Evolutionary conservation across 495 filamentous ascomycete species (phyloP).

Genomic region (Pseudevernia furfuracea): DNA sequence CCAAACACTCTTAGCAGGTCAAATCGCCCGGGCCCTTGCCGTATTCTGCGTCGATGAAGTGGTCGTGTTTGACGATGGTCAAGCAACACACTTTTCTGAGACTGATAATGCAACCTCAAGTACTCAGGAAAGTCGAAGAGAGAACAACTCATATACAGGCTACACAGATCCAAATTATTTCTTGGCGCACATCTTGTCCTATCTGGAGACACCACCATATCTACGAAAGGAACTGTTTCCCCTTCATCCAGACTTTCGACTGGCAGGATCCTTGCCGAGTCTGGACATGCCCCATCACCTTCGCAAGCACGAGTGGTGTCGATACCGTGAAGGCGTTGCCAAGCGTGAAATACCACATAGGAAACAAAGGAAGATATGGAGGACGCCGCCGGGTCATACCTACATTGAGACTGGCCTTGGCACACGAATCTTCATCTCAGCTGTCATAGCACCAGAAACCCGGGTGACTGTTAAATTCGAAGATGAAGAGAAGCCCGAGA

Average conservation of each 20-base stretch:
- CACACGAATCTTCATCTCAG: conserved; percentile 41
- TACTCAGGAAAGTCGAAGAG: conserved; percentile 35
- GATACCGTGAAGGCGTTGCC: conserved; percentile 65
- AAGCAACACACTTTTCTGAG: conserved; percentile 9
- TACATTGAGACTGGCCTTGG: conserved; percentile 30
- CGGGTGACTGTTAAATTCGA: conserved; percentile 61
- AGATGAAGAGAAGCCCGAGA: conserved; percentile 6
- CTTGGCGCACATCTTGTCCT: conserved; percentile 62
- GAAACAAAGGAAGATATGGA: conserved; percentile 9
- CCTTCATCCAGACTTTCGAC: conserved; percentile 59
- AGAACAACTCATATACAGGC: conserved; percentile 47
- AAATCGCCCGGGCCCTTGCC: conserved; percentile 62
- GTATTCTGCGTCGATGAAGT: conserved; percentile 76
- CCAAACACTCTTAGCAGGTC: conserved; percentile 55
- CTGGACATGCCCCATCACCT: conserved; percentile 73
- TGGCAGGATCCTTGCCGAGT: conserved; percentile 57
- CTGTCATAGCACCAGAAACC: conserved; percentile 49
- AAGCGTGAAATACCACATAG: conserved; percentile 22
- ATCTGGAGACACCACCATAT: conserved; percentile 69
- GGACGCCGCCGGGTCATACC: conserved; percentile 9
- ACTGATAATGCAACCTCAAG: conserved; percentile 23
- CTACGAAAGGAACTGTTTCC: conserved; percentile 61
- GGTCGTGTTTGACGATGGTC: conserved; percentile 59
- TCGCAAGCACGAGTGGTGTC: conserved; percentile 55
- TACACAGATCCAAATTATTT: conserved; percentile 60